These are phyloP conservation scores for Populus nigra DNA, from an alignment of 345 rosid genomes.

Conservation along the genomic window DNA sequence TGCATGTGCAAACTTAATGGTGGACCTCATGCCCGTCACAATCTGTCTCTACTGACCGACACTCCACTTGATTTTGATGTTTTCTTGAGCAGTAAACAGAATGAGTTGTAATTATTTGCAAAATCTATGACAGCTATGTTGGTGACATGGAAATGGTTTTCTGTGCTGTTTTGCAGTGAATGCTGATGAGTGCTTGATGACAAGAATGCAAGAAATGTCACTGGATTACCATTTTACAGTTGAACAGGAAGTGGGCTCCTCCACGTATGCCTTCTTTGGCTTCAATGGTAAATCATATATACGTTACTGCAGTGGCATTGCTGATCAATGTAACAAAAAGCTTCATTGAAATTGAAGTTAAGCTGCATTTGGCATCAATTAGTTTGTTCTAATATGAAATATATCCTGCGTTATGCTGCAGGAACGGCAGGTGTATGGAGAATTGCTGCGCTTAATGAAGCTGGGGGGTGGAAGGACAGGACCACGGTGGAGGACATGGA, in stretches of 20 bases:
- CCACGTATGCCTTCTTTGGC: constrained; percentile 89
- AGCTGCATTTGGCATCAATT: no score
- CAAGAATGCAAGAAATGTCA: constrained; percentile 99
- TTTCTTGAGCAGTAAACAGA: background rate
- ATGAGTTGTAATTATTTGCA: background rate
- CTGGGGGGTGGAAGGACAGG: constrained; percentile 99
- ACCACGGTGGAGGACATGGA: constrained; percentile 99
- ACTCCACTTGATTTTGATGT: constrained; percentile 7
- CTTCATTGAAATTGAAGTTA: no score
- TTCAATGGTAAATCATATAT: constrained; percentile 61
- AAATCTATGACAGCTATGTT: constrained; percentile 30
- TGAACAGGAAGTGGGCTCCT: constrained; percentile 97
- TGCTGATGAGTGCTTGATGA: constrained; percentile 91
- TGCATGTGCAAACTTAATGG: constrained; percentile 50
- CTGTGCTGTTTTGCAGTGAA: constrained; percentile 53
- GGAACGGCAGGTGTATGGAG: constrained; percentile 99
- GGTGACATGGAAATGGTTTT: constrained; percentile 14
- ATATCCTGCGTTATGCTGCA: constrained; percentile 15
- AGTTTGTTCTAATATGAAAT: no score
- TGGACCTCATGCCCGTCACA: constrained; percentile 34
- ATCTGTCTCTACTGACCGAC: constrained; percentile 33
- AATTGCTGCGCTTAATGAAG: constrained; percentile 79
- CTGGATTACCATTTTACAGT: constrained; percentile 90
- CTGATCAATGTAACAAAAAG: no score
- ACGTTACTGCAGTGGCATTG: background rate